Percentiles rank a stretch among this genome's conserved stretches.
Conservation (phyloP, 139 green algal genomes). For the Coccomyxa sp. region DNA sequence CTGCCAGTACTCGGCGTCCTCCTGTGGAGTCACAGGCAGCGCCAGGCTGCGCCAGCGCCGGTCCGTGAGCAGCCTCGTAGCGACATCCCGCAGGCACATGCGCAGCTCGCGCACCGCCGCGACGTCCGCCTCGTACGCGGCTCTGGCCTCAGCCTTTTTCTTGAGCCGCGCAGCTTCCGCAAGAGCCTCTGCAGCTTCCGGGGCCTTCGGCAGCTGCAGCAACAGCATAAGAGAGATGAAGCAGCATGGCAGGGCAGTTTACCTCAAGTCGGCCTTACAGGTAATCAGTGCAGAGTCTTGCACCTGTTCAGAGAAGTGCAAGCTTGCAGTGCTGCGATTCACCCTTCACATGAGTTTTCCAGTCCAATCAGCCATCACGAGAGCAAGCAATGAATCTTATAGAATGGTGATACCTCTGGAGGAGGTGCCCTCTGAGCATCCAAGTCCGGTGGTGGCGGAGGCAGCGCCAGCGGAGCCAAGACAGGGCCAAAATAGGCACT, state of each 20-base stretch:
- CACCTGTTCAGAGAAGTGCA: background rate
- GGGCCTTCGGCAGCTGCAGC: constrained; percentile 28
- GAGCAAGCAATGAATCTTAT: background rate
- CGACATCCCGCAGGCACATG: constrained; percentile 60
- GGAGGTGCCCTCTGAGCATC: background rate
- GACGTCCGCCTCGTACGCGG: constrained; percentile 31
- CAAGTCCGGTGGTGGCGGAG: constrained; percentile 5
- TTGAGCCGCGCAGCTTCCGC: constrained; percentile 4
- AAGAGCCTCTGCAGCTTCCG: constrained; percentile 10
- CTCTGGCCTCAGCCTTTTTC: background rate
- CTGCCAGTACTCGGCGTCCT: constrained; percentile 49
- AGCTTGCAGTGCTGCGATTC: background rate
- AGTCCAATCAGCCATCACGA: background rate
- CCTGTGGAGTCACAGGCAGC: constrained; percentile 33
- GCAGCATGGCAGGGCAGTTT: background rate
- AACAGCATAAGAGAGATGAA: background rate
- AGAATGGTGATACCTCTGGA: background rate
- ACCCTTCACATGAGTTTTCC: background rate
- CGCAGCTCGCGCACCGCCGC: constrained; percentile 54
- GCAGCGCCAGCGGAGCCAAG: constrained; percentile 14
- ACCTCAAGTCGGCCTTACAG: background rate
- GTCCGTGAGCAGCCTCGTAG: constrained; percentile 46
- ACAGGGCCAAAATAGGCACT: constrained; percentile 34
- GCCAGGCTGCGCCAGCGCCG: constrained; percentile 53
- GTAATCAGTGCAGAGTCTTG: background rate